A percentile compares a stretch with the other conserved stretches of the same genome.
Conservation (phyloP, 2,329 filamentous ascomycete genomes). For the Biscogniauxia marginata region DNA sequence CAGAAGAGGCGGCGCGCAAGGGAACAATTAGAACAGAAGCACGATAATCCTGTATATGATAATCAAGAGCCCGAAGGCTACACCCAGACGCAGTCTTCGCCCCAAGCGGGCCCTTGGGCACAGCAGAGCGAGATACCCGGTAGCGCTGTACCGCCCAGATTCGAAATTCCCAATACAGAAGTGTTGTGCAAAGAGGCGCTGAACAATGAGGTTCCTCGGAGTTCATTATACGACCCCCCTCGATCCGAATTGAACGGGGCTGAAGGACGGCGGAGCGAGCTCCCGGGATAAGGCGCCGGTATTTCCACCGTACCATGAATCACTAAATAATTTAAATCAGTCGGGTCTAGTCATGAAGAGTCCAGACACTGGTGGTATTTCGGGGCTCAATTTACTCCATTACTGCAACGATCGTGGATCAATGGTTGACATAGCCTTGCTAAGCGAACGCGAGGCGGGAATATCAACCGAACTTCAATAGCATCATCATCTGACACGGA, state of each 20-base stretch:
- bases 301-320: neutral
- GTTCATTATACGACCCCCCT: neutral
- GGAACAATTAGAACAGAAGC: conserved; percentile 1
- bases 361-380: neutral
- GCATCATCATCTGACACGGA: too few relatives aligned
- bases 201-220: conserved; percentile 1
- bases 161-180: conserved; percentile 5
- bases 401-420: neutral
- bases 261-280: neutral
- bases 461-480: too few relatives aligned
- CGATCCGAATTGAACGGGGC: neutral
- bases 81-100: neutral
- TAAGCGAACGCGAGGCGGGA: too few relatives aligned
- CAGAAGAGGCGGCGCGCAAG: conserved; percentile 1
- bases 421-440: neutral
- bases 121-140: conserved; percentile 5
- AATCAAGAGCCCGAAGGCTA: neutral
- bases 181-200: conserved; percentile 1
- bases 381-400: neutral
- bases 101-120: neutral
- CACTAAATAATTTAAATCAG: neutral
- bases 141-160: neutral
- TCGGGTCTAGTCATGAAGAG: neutral
- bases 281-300: neutral
- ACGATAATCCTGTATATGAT: neutral